Percentiles rank a stretch among this genome's conserved stretches.
These are phyloP conservation scores for Thymus quinquecostatus DNA, from an alignment of 257 asterid genomes.

Conservation along the genomic window DNA sequence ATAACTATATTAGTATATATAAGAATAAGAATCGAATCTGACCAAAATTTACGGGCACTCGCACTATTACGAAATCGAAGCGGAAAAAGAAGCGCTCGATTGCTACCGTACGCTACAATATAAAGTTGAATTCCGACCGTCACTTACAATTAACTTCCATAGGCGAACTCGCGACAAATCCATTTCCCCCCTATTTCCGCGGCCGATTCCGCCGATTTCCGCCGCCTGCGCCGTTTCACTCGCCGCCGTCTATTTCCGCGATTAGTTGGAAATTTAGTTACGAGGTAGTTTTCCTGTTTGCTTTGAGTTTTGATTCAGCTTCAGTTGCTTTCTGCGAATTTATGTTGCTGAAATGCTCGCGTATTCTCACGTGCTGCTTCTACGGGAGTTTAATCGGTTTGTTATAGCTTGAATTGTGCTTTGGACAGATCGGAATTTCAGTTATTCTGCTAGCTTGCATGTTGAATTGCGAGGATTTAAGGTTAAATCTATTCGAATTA, in stretches of 20 bases:
- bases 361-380: conserved; percentile 7
- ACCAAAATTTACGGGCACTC: conserved; percentile 16
- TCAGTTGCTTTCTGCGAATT: conserved; percentile 1
- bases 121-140: conserved; percentile 16
- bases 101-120: not conserved
- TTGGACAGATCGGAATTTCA: conserved; percentile 35
- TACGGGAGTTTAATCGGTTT: conserved; percentile 10
- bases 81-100: conserved; percentile 20
- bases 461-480: conserved; percentile 24
- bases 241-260: not conserved
- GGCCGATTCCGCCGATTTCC: conserved; percentile 22
- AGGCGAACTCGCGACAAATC: conserved; percentile 18
- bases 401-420: not conserved
- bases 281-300: not conserved
- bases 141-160: not conserved
- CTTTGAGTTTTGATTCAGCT: conserved; percentile 1
- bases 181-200: conserved; percentile 18
- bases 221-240: conserved; percentile 14
- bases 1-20: too few relatives aligned
- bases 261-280: not conserved
- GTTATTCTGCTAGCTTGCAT: conserved; percentile 14
- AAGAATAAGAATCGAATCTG: not conserved
- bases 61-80: conserved; percentile 2
- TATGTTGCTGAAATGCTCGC: not conserved
- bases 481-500: not conserved